A percentile compares a stretch with the other conserved stretches of the same genome.
Evolutionary conservation across 805 yeast genomes (phyloP).

Genomic region (Lachancea quebecensis): DNA sequence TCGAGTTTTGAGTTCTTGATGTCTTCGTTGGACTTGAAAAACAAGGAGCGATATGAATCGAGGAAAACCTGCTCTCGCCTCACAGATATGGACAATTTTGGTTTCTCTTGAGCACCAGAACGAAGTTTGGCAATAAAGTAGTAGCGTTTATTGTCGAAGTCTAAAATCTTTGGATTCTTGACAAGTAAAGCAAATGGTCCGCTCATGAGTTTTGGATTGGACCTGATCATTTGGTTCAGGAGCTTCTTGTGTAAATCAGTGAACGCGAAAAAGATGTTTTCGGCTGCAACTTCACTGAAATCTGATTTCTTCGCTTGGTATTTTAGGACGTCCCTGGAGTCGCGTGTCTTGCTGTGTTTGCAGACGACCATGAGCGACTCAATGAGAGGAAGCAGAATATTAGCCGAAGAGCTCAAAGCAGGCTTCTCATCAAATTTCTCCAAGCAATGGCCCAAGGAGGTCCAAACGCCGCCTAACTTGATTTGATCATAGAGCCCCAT

Average conservation of each 20-base stretch:
- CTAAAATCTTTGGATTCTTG: constrained; percentile 79
- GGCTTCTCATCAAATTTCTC: constrained; percentile 53
- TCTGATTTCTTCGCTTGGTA: constrained; percentile 60
- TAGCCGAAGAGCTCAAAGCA: constrained; percentile 57
- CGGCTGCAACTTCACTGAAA: constrained; percentile 68
- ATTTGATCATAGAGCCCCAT: constrained; percentile 58
- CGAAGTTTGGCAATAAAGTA: constrained; percentile 76
- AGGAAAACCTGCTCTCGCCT: constrained; percentile 86
- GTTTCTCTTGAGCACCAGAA: constrained; percentile 35
- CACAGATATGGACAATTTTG: constrained; percentile 56
- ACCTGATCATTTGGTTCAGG: constrained; percentile 83
- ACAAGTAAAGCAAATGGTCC: constrained; percentile 92
- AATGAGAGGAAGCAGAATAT: constrained; percentile 75
- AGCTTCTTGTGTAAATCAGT: constrained; percentile 85
- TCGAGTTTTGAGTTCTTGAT: constrained; percentile 67
- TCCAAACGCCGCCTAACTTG: constrained; percentile 78
- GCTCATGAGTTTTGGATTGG: constrained; percentile 87
- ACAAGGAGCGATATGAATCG: constrained; percentile 79
- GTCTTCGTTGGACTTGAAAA: constrained; percentile 70
- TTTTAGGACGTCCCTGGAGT: constrained; percentile 44
- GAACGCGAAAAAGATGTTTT: constrained; percentile 72
- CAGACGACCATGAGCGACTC: constrained; percentile 96
- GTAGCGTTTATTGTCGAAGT: constrained; percentile 87
- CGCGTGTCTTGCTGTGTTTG: constrained; percentile 63
- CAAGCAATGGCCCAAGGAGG: constrained; percentile 68